These are phyloP conservation scores for Lachnellula hyalina DNA, from an alignment of 2,329 filamentous ascomycete species.

Conservation along the genomic window DNA sequence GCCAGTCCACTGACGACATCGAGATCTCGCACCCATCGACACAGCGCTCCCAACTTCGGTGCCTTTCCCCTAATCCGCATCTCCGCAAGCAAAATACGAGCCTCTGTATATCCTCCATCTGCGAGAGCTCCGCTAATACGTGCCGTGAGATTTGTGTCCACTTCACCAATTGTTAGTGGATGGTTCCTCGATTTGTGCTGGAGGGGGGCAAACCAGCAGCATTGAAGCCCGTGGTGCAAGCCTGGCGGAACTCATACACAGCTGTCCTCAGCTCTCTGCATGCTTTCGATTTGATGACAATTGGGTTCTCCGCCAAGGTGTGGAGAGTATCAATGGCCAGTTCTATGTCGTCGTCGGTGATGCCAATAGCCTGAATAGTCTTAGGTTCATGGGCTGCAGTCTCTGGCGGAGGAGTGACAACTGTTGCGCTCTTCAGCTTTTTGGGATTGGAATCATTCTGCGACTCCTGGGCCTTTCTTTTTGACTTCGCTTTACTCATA, in stretches of 20 bases:
- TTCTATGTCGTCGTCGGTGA: conserved; percentile 62
- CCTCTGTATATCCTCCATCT: conserved; percentile 62
- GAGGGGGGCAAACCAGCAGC: conserved; percentile 39
- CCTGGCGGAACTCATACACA: conserved; percentile 64
- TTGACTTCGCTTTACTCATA: conserved; percentile 42
- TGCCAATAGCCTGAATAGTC: conserved; percentile 49
- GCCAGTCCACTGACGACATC: conserved; percentile 64
- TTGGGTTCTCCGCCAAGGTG: conserved; percentile 52
- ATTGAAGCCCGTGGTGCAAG: conserved; percentile 62
- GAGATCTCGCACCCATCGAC: conserved; percentile 67
- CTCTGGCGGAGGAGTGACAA: conserved; percentile 34
- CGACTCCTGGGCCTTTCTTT: conserved; percentile 41
- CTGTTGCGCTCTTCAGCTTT: conserved; percentile 32
- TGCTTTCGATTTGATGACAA: conserved; percentile 60
- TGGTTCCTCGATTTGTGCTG: background rate
- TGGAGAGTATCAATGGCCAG: conserved; percentile 60
- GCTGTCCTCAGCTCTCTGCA: conserved; percentile 63
- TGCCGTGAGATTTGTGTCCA: conserved; percentile 58
- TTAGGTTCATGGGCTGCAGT: conserved; percentile 38
- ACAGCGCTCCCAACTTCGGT: conserved; percentile 63
- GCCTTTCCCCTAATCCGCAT: conserved; percentile 63
- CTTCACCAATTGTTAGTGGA: conserved; percentile 27
- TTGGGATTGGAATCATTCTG: conserved; percentile 36
- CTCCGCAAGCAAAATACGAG: conserved; percentile 59
- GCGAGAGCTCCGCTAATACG: conserved; percentile 60